Base-by-base conservation (phyloP, 768 basidiomycete genomes). In the Boletellus sp. region DNA sequence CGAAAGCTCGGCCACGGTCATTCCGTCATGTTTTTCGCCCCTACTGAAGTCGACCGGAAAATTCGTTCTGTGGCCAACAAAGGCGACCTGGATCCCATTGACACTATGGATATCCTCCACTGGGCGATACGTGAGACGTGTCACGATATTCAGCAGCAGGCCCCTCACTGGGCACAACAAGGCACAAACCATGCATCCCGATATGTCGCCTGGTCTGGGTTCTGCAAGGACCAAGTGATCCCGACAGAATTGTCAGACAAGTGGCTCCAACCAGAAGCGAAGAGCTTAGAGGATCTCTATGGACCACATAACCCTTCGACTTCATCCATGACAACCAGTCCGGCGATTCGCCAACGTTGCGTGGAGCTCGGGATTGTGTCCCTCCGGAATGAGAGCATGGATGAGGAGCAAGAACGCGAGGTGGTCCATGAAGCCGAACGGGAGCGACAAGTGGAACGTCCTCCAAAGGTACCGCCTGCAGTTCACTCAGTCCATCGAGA, bases 111-210 rank as follows among this genome's bases (percentile, higher is more conserved):
- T 38, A 63, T 79, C 37, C 43, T 79, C 12, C 59, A 60, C 11
- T 78, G 79, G 78, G 57, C 66, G 2, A 75, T 79, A 58, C 53
- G 48, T 0, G 70, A 77, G 50, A 78, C 78, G 0, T 79, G 75
- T 45, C 46, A 48, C 0, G 65, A 75, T 20, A 73, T 78, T 22
- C 60, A 69, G 28, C 67, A 63, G 9, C 61, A 70, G 31, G 59
- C 67, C 39, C 65, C 75, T 13, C 71, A 70, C 24, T 79, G 76
- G 77, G 70, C 60, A 28, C 65, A 72, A 32, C 75, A 79, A 58
- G 78, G 76, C 6, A 39, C 61, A 6, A 67, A 76, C 34, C 69
- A 73, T 37, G 15, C 55, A 16, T 52, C 53, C 6, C 64, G 74
- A 31, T 58, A 60, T 38, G 45, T 46, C 12, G 53, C 43, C 22